Percentiles rank a stretch among this genome's conserved stretches.
Conservation (phyloP, 106 monocot genomes). For the Dactylorhiza incarnata region DNA sequence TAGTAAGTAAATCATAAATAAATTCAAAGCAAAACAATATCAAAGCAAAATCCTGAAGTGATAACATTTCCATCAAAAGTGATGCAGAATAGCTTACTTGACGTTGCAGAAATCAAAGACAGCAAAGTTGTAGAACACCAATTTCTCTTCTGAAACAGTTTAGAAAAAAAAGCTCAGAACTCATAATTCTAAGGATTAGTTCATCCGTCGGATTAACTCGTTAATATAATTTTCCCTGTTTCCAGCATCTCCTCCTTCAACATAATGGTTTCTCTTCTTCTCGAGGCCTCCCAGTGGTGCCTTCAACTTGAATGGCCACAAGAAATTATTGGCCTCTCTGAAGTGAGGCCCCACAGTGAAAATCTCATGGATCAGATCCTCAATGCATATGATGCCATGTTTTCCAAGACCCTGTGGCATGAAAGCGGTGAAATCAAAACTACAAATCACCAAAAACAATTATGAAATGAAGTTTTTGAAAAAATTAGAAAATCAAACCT, state of each 20-base stretch:
- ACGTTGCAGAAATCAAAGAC: too few species aligned
- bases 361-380: conserved; percentile 44
- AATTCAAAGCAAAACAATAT: too few species aligned
- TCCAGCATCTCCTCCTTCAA: conserved; percentile 45
- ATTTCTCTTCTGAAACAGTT: too few species aligned
- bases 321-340: conserved; percentile 39
- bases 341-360: conserved; percentile 42
- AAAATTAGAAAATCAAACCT: background rate
- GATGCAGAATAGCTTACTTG: too few species aligned
- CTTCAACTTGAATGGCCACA: conserved; percentile 43
- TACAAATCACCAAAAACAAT: background rate
- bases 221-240: conserved; percentile 41
- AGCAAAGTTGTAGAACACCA: too few species aligned
- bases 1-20: too few species aligned
- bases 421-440: background rate
- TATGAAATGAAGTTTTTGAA: background rate
- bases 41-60: too few species aligned
- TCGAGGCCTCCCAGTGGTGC: conserved; percentile 28
- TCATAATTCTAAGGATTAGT: conserved; percentile 1
- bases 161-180: too few species aligned
- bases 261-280: conserved; percentile 47
- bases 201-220: conserved; percentile 43
- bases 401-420: conserved; percentile 27
- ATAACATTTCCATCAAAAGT: too few species aligned
- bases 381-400: conserved; percentile 30